Base-by-base conservation (phyloP, 1,284 basidiomycete genomes). In the Phylloporus sp. region DNA sequence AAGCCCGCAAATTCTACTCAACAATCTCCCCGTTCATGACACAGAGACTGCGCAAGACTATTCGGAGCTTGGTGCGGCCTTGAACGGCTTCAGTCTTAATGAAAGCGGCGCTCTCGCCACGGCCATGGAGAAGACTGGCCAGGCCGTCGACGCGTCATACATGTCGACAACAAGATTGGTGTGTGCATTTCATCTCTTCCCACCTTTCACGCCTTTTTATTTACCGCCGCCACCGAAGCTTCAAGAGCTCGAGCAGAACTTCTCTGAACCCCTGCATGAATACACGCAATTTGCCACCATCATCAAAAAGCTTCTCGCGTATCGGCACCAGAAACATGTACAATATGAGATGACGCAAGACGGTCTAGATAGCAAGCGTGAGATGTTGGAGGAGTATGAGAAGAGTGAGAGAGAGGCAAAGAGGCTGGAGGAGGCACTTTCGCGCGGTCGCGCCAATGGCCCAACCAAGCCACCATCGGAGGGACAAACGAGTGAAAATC, bases 301-400 rank as follows among this genome's bases (percentile, higher is more conserved):
- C 74, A 98, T 99, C 82, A 97, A 95, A 84, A 94, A 94, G 76
- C 84, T 99, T 29, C 89, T 99, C 62, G 91, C 91, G 1, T 99
- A 98, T 83, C 91, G 98, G 41, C 98, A 99, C 80, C 95, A 97
- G 82, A 99, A 99, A 82, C 97, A 99, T 73, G 94, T 97, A 15
- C 98, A 99, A 80, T 97, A 94, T 76, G 98, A 99, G 82, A 93
- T 98, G 86, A 97, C 97, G 0, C 94, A 97, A 78, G 97, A 99
- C 76, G 87, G 88, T 39, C 85, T 99, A 27, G 96, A 97, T 71
- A 86, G 85, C 19, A 98, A 97, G 82, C 91, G 92, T 66, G 94
- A 95, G 75, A 88, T 92, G 73, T 85, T 99, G 59, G 95, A 94
- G 66, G 94, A 98, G 62, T 85, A 98, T 10, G 98, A 99, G 81